Percentiles rank a stretch among this genome's conserved stretches.
Conservation (phyloP, 2,329 filamentous ascomycete genomes). For the Parastagonospora nodorum region DNA sequence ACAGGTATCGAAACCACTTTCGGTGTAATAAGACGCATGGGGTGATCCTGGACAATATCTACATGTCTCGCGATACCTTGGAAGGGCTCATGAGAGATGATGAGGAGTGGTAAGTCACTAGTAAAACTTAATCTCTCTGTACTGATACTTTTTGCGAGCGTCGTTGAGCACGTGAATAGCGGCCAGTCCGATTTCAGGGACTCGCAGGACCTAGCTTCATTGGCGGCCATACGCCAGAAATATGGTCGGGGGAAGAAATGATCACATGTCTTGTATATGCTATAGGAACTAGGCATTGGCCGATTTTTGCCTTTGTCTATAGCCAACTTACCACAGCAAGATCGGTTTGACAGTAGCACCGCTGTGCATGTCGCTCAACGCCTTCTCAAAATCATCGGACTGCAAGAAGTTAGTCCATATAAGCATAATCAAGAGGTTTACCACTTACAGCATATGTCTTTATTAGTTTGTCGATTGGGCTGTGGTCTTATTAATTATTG, state of each 20-base stretch:
- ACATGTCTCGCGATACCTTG: too few species aligned
- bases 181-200: too few species aligned
- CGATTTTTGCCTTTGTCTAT: neutral
- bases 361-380: constrained; percentile 51
- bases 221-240: too few species aligned
- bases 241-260: neutral
- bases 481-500: neutral
- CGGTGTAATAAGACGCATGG: too few species aligned
- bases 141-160: too few species aligned
- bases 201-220: too few species aligned
- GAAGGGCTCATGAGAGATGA: too few species aligned
- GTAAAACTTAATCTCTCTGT: too few species aligned
- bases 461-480: constrained; percentile 53
- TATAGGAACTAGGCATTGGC: neutral
- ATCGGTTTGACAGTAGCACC: constrained; percentile 50
- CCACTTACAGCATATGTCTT: constrained; percentile 46
- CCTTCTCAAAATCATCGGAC: constrained; percentile 49
- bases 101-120: too few species aligned
- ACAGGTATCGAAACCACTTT: too few species aligned
- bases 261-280: neutral
- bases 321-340: constrained; percentile 41
- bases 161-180: too few species aligned
- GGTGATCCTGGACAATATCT: too few species aligned
- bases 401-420: constrained; percentile 11
- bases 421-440: neutral